Percentiles rank a stretch among this genome's conserved stretches.
These are phyloP conservation scores for Pterocarpus santalinus DNA, from an alignment of 306 rosid genomes.

Conservation along the genomic window DNA sequence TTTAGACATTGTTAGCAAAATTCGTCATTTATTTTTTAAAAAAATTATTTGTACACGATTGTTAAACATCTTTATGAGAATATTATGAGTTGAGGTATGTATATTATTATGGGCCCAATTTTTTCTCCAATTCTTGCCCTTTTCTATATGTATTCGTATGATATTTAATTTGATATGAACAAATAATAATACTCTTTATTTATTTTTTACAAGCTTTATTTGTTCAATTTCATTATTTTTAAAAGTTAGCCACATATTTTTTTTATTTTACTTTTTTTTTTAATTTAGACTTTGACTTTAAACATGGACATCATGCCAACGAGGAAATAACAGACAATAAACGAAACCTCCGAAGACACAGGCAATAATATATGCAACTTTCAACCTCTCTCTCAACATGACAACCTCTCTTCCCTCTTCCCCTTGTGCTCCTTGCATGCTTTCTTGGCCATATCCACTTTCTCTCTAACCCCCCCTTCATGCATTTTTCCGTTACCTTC, in stretches of 20 bases:
- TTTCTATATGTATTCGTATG: too few species aligned
- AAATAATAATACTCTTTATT: too few species aligned
- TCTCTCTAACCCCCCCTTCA: not conserved
- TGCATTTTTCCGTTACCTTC: not conserved
- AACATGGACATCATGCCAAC: not conserved
- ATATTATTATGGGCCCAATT: too few species aligned
- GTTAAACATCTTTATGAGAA: too few species aligned
- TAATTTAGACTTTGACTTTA: slow-evolving; percentile 25
- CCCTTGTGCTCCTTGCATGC: not conserved
- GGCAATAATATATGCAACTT: slow-evolving; percentile 21
- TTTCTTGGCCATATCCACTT: not conserved
- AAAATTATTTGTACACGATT: too few species aligned
- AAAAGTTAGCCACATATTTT: not conserved
- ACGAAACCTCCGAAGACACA: slow-evolving; percentile 37
- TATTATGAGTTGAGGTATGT: too few species aligned
- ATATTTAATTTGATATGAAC: too few species aligned
- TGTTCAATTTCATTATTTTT: not conserved
- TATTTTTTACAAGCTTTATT: not conserved
- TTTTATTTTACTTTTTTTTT: not conserved
- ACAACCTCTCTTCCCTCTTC: slow-evolving; percentile 29
- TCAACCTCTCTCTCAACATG: slow-evolving; percentile 28
- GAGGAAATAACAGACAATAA: slow-evolving; percentile 1
- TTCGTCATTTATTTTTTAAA: too few species aligned
- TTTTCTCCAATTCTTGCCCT: too few species aligned
- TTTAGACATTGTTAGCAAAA: too few species aligned